A percentile compares a stretch with the other conserved stretches of the same genome.
phyloP scores from a whole-genome alignment of 2,329 filamentous ascomycete genomes.

The Dothiorella sarmentorum region DNA sequence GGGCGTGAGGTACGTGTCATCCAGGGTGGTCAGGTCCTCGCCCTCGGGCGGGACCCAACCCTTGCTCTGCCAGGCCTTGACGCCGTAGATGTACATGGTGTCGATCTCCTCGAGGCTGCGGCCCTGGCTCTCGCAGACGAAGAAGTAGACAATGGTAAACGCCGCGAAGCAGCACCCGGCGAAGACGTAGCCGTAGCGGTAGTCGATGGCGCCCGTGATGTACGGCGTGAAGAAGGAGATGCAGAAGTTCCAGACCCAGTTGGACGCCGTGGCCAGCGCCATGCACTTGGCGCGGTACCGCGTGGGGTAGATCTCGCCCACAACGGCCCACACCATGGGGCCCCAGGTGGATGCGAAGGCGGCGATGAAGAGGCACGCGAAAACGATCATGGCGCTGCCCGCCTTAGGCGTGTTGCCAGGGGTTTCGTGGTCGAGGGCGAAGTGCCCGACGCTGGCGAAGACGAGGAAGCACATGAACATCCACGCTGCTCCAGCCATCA shows the following conservation, averaged over 20 bases:
- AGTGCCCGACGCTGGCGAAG: constrained; percentile 43
- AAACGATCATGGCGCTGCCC: constrained; percentile 34
- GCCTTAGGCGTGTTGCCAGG: constrained; percentile 25
- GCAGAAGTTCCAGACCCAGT: constrained; percentile 32
- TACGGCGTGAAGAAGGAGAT: constrained; percentile 52
- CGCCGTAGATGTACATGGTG: constrained; percentile 58
- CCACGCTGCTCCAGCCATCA: constrained; percentile 45
- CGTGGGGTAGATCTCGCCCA: constrained; percentile 34
- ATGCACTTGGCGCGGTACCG: constrained; percentile 38
- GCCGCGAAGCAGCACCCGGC: constrained; percentile 35
- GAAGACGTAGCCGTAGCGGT: constrained; percentile 40
- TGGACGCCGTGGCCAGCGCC: constrained; percentile 35
- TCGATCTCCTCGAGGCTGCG: constrained; percentile 40
- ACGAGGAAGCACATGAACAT: constrained; percentile 59
- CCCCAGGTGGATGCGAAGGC: constrained; percentile 36
- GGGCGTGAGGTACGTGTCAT: constrained; percentile 33
- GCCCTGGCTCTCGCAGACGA: constrained; percentile 38
- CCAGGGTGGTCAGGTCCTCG: constrained; percentile 33
- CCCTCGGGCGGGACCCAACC: constrained; percentile 46
- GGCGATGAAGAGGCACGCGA: constrained; percentile 36
- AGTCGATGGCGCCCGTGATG: constrained; percentile 34
- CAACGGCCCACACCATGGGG: constrained; percentile 32
- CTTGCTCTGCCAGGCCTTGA: constrained; percentile 57
- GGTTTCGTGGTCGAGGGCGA: constrained; percentile 30
- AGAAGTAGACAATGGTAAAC: constrained; percentile 37